Evolutionary conservation across 2,329 filamentous ascomycete species (phyloP), one percentile per base, ranked within the genome.

Genomic region (Aspergillus novoparasiticus): DNA sequence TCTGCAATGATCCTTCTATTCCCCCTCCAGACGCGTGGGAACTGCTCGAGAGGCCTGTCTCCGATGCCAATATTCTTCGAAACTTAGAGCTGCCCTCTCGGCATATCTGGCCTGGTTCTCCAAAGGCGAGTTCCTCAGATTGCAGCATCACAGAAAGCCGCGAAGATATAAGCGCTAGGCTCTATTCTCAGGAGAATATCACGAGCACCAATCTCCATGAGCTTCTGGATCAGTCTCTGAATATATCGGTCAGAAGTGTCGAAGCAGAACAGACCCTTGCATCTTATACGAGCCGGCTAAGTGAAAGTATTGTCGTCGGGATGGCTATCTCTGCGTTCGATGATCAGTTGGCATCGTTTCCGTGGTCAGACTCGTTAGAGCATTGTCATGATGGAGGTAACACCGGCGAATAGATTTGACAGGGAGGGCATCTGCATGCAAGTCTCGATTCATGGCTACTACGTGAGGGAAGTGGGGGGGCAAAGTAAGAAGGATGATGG

Each of bases 1-100:
- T 84, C 39, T 73, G 82, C 28, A 73, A 70, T 32, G 75, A 78
- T 32, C 61, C 62, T 5, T 53, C 64, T 39, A 69, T 64, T 36
- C 65, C 61, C 11, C 56, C 65, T n/a, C 71, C 74, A 32, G 67
- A 63, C 21, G 63, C 68, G 46, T 76, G 73, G 63, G 75, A 78
- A 45, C 58, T 76, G 11, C 62, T 70, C 21, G 71, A 74, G 45
- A 71, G 72, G 32, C 70, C 66, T 6, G 43, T 77, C 9, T 75
- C 73, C 5, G 65, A 75, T 60, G 69, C 67, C 10, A 50, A 62
- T 30, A 30, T 69, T 10, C 66, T 77, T 16, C 67, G 66, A n/a
- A 63, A 67, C 54, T 28, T 70, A 26, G 68, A 66, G 4, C n/a
- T 59, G 51, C 57, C 57, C 19, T 41, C 46, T 30, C n/a, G 36